Base-by-base conservation (phyloP, 768 basidiomycete genomes). In the Crassisporium funariophilum region DNA sequence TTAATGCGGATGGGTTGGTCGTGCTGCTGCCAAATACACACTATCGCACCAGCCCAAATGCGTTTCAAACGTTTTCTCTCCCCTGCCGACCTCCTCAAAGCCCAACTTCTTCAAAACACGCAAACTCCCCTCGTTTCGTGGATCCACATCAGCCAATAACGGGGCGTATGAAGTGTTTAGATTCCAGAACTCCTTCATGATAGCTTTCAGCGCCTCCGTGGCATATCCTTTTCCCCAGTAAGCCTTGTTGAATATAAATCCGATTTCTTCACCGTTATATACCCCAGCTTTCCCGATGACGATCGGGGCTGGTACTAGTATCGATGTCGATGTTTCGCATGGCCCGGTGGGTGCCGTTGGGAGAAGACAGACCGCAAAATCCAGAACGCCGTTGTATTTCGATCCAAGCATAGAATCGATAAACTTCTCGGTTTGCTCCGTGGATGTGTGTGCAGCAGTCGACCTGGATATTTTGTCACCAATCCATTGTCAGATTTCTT, bases 21-120 rank as follows among this genome's bases (percentile, higher is more conserved):
- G 54, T 34, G 24, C 45, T 19, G 47, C 37, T 21, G 59, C 54
- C 15, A 62, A 35, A 46, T 60, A 62, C 11, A 60, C 51, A 23
- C 61, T 62, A 44, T 62, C 57, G 29, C 58, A 53, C 57, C 57
- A 58, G n/a, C 61, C 61, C 11, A 60, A 36, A 44, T 60, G 55
- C 4, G 61, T 62, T 25, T 58, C 46, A 17, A 41, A 58, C 5
- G 61, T 62, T 16, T 51, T 53, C 42, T 57, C 47, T 16, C 47
- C 59, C 5, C 39, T 46, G 12, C 56, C 61, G 31, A 55, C 43
- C 22, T 54, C 53, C 17, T 52, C 35, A 35, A 62, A 62, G 1
- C 61, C 61, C 4, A 60, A 41, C 23, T 52, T 56, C 15, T 35
- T 50, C 10, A 62, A 38, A 9, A 62, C 40, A 12, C 48, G 43